A percentile compares a stretch with the other conserved stretches of the same genome.
Evolutionary conservation across 371 early-diverging fungal species (phyloP).

Genomic region (Mortierella sp.): DNA sequence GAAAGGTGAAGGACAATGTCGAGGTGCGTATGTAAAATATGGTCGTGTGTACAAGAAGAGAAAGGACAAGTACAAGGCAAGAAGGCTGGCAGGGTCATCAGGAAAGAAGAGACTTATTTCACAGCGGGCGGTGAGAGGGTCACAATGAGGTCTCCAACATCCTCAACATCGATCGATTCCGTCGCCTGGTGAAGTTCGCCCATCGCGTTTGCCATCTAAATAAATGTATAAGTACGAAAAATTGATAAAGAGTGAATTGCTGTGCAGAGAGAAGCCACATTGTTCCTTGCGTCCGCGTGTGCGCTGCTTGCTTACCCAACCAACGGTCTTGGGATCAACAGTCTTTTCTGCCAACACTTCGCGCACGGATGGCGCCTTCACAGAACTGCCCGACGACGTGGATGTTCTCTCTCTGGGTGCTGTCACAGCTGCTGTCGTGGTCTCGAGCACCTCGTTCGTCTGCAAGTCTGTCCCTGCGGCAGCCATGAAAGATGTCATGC

Average conservation of each 20-base stretch:
- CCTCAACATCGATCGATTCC: slow-evolving; percentile 33
- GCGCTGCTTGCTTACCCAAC: slow-evolving; percentile 23
- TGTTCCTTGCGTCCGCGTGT: neutral
- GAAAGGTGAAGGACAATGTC: neutral
- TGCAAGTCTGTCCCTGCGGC: slow-evolving; percentile 17
- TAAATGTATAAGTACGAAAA: neutral
- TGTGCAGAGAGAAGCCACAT: neutral
- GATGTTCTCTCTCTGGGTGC: neutral
- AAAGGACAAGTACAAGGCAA: neutral
- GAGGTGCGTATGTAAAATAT: neutral
- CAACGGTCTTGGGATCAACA: slow-evolving; percentile 37
- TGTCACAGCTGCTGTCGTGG: neutral
- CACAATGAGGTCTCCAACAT: slow-evolving; percentile 37
- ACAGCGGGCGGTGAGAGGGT: slow-evolving; percentile 27
- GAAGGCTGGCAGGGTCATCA: no score
- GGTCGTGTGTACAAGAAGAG: neutral
- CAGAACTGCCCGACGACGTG: slow-evolving; percentile 27
- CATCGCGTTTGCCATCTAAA: slow-evolving; percentile 38
- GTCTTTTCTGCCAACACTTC: slow-evolving; percentile 39
- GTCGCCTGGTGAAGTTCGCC: slow-evolving; percentile 36
- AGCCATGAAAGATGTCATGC: slow-evolving; percentile 28
- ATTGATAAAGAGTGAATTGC: neutral
- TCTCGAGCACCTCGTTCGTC: slow-evolving; percentile 20
- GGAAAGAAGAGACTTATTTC: slow-evolving; percentile 5
- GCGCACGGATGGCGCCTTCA: slow-evolving; percentile 40